A percentile compares a stretch with the other conserved stretches of the same genome.
phyloP scores from a whole-genome alignment of 2,329 filamentous ascomycete genomes.

The Niveomyces coronatus region DNA sequence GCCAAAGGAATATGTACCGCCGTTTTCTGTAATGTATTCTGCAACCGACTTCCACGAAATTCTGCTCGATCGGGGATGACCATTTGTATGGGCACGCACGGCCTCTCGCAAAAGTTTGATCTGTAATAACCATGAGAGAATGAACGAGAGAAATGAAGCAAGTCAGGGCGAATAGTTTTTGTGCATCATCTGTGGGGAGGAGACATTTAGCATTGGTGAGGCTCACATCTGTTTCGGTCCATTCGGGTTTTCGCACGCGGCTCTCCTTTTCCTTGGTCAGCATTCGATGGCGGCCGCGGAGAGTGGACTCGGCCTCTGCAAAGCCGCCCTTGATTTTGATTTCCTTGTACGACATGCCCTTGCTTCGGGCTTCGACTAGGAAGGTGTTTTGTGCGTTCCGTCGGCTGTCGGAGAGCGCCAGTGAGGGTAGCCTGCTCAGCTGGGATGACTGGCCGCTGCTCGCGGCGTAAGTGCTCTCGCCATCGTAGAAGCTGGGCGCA shows the following conservation, averaged over 20 bases:
- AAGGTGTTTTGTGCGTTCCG: slow-evolving; percentile 17
- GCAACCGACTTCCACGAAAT: slow-evolving; percentile 49
- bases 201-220: slow-evolving; percentile 13
- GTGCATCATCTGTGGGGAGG: not conserved
- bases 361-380: slow-evolving; percentile 42
- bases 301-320: slow-evolving; percentile 58
- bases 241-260: slow-evolving; percentile 55
- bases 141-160: not conserved
- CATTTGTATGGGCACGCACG: slow-evolving; percentile 20
- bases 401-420: not conserved
- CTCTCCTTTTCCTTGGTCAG: slow-evolving; percentile 53
- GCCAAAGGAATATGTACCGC: slow-evolving; percentile 49
- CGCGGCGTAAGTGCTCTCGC: slow-evolving; percentile 1
- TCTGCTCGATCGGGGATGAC: slow-evolving; percentile 23
- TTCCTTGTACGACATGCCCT: slow-evolving; percentile 54
- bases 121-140: slow-evolving; percentile 20
- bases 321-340: slow-evolving; percentile 48
- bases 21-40: slow-evolving; percentile 38
- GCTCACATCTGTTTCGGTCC: slow-evolving; percentile 54
- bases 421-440: slow-evolving; percentile 3
- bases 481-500: slow-evolving; percentile 2
- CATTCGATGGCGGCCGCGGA: slow-evolving; percentile 56
- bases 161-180: slow-evolving; percentile 1
- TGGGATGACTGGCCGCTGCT: slow-evolving; percentile 2
- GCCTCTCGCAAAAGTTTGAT: slow-evolving; percentile 34